Evolutionary conservation across 805 yeast species (phyloP).

Genomic region (Candida takata): DNA sequence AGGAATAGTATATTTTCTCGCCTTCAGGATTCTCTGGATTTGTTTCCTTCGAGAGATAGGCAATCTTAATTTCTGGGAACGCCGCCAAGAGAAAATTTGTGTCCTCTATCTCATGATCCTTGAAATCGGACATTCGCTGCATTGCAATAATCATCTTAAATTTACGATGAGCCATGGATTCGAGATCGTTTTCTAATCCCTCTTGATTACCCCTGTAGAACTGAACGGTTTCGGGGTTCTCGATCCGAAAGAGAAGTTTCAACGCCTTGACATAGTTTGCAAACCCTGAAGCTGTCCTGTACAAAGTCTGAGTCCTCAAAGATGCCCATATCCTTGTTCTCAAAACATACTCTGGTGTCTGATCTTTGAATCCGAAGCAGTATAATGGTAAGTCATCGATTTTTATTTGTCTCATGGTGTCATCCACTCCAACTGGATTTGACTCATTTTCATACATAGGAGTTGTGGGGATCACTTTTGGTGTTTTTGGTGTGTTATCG

Average conservation of each 20-base stretch:
- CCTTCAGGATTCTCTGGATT: constrained; percentile 20
- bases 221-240: constrained; percentile 47
- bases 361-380: constrained; percentile 64
- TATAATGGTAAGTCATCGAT: constrained; percentile 62
- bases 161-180: constrained; percentile 70
- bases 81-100: constrained; percentile 60
- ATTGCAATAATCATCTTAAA: constrained; percentile 77
- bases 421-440: constrained; percentile 27
- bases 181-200: constrained; percentile 56
- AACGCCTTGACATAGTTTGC: constrained; percentile 73
- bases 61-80: constrained; percentile 59
- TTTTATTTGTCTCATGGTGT: constrained; percentile 31
- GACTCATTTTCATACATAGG: constrained; percentile 24
- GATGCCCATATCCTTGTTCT: constrained; percentile 89
- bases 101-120: constrained; percentile 57
- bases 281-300: constrained; percentile 78
- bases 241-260: constrained; percentile 59
- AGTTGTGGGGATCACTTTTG: constrained; percentile 4
- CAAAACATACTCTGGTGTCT: constrained; percentile 54
- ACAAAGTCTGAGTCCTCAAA: constrained; percentile 73
- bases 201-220: constrained; percentile 41
- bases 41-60: constrained; percentile 45
- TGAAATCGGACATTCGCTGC: constrained; percentile 73
- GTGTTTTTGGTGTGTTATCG: constrained; percentile 6
- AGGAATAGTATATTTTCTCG: constrained; percentile 45